Percentiles rank a stretch among this genome's conserved stretches.
phyloP scores from a whole-genome alignment of 2,329 filamentous ascomycete species.

The Rhinocladiella similis region DNA sequence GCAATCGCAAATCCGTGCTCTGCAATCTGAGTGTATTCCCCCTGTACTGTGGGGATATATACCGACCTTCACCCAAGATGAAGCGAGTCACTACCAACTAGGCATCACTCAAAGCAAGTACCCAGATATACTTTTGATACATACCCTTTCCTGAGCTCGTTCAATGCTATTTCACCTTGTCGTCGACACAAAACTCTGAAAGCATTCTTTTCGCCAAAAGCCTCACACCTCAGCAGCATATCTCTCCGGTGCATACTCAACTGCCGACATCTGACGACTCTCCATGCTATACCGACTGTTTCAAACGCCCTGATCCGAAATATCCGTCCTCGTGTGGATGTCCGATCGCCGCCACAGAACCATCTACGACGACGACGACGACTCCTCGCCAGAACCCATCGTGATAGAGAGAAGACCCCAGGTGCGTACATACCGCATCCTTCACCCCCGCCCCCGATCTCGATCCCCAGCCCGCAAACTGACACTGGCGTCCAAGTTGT shows the following conservation, averaged over 20 bases:
- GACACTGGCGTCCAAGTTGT: slow-evolving; percentile 23
- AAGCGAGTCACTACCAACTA: slow-evolving; percentile 7
- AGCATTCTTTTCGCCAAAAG: not conserved
- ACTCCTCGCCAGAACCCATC: slow-evolving; percentile 16
- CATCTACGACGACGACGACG: slow-evolving; percentile 14
- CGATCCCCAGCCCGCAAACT: slow-evolving; percentile 11
- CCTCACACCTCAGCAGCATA: not conserved
- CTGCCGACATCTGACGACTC: not conserved
- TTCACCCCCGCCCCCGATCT: slow-evolving; percentile 8
- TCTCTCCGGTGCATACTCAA: not conserved
- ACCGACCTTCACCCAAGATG: slow-evolving; percentile 6
- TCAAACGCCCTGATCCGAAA: not conserved
- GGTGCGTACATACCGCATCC: slow-evolving; percentile 23
- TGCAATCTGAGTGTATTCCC: not conserved
- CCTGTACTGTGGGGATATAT: slow-evolving; percentile 5
- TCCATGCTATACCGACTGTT: not conserved
- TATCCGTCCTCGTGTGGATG: slow-evolving; percentile 16
- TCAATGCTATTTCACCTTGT: not conserved
- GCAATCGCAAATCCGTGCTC: not conserved
- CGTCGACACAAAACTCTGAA: not conserved
- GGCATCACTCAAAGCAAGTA: slow-evolving; percentile 17
- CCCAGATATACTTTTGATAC: not conserved
- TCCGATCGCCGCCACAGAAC: slow-evolving; percentile 15
- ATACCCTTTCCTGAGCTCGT: not conserved
- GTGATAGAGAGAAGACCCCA: slow-evolving; percentile 22